phyloP scores from a whole-genome alignment of 805 yeast genomes.

The Candida insectalens region DNA sequence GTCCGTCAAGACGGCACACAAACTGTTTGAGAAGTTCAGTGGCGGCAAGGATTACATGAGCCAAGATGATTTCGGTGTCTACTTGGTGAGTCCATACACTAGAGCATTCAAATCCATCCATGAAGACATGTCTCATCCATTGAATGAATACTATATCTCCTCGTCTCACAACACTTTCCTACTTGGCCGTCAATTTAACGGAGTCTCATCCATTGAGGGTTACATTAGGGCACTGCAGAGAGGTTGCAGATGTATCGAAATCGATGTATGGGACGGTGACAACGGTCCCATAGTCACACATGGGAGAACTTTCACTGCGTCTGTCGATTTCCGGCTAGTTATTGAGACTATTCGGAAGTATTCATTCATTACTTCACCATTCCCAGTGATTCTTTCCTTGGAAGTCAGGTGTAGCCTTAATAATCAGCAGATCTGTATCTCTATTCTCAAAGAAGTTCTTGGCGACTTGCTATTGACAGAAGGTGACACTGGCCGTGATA shows the following conservation, averaged over 20 bases:
- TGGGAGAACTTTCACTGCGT: slow-evolving; percentile 74
- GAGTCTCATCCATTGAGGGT: slow-evolving; percentile 81
- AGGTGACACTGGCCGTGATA: slow-evolving; percentile 1
- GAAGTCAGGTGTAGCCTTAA: slow-evolving; percentile 71
- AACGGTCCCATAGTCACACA: slow-evolving; percentile 82
- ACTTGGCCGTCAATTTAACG: slow-evolving; percentile 80
- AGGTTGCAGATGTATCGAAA: slow-evolving; percentile 92
- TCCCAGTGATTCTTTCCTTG: slow-evolving; percentile 76
- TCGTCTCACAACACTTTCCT: slow-evolving; percentile 94
- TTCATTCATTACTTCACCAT: slow-evolving; percentile 81
- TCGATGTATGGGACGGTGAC: slow-evolving; percentile 84
- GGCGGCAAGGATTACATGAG: slow-evolving; percentile 11
- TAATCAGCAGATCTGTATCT: slow-evolving; percentile 54
- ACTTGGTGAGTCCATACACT: slow-evolving; percentile 23
- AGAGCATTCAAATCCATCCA: slow-evolving; percentile 12
- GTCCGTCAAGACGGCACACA: slow-evolving; percentile 15
- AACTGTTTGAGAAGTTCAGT: slow-evolving; percentile 30
- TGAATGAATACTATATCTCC: slow-evolving; percentile 81
- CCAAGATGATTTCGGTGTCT: slow-evolving; percentile 21
- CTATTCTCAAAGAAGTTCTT: slow-evolving; percentile 43
- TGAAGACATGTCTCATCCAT: slow-evolving; percentile 45
- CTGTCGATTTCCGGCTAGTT: slow-evolving; percentile 62
- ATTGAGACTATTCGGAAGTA: slow-evolving; percentile 67
- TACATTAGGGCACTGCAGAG: slow-evolving; percentile 79
- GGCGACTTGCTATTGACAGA: slow-evolving; percentile 44